phyloP scores from a whole-genome alignment of 805 yeast species.

The Lipomyces starkeyi region DNA sequence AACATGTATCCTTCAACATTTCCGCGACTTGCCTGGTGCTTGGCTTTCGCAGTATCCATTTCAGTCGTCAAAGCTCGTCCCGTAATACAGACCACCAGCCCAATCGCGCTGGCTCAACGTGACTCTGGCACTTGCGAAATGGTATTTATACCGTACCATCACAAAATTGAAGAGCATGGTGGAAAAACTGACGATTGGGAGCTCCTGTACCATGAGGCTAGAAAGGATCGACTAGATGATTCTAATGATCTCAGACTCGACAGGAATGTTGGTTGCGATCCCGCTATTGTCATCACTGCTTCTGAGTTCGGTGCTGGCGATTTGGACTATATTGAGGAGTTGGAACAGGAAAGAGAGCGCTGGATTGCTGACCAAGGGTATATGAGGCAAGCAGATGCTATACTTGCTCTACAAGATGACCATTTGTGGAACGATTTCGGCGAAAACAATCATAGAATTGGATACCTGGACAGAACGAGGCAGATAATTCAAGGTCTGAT shows the following conservation, averaged over 20 bases:
- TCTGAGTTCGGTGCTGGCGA: conserved; percentile 13
- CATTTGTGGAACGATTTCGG: not conserved
- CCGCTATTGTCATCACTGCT: not conserved
- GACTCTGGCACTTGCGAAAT: conserved; percentile 8
- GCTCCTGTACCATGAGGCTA: conserved; percentile 6
- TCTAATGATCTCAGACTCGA: conserved; percentile 4
- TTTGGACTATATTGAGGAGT: conserved; percentile 11
- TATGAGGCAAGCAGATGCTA: not conserved
- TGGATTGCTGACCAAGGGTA: not conserved
- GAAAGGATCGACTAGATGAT: not conserved
- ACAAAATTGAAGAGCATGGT: conserved; percentile 19
- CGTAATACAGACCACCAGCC: not conserved
- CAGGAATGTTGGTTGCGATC: conserved; percentile 3
- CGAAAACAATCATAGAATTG: not conserved
- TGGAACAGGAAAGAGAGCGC: not conserved
- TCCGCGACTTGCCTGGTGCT: not conserved
- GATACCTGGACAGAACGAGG: not conserved
- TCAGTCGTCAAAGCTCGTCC: not conserved
- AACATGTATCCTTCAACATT: not conserved
- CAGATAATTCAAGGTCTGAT: conserved; percentile 25
- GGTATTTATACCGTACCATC: not conserved
- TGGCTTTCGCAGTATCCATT: not conserved
- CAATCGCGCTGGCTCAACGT: not conserved
- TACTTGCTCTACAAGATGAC: not conserved
- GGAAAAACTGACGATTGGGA: not conserved